These are phyloP conservation scores for Ascochyta pisi DNA, from an alignment of 2,329 filamentous ascomycete species.

Conservation along the genomic window DNA sequence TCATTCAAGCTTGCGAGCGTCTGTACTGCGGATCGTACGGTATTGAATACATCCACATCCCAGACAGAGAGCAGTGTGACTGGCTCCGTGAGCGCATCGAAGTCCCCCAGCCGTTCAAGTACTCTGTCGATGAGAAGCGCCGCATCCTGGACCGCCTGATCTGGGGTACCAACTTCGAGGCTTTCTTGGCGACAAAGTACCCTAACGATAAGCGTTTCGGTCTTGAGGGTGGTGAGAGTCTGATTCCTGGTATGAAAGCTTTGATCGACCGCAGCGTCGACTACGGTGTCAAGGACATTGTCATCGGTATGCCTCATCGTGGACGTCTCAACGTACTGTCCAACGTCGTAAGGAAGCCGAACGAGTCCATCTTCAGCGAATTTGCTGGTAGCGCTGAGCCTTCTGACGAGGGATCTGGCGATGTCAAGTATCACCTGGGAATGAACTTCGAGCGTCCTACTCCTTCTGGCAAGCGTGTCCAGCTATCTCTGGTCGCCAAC, in stretches of 20 bases:
- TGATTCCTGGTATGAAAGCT: constrained; percentile 99
- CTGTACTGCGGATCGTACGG: constrained; percentile 98
- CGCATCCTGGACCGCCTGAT: constrained; percentile 96
- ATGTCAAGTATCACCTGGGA: constrained; percentile 99
- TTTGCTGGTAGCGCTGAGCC: constrained; percentile 88
- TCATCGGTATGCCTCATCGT: constrained; percentile 99
- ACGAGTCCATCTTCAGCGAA: constrained; percentile 99
- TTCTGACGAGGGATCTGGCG: constrained; percentile 93
- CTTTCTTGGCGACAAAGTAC: constrained; percentile 95
- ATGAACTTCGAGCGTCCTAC: constrained; percentile 99
- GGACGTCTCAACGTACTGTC: constrained; percentile 96
- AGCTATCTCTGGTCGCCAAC: constrained; percentile 97
- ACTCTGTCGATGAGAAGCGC: constrained; percentile 97
- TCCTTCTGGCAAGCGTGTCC: constrained; percentile 98
- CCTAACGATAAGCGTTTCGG: constrained; percentile 99
- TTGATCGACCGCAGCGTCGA: constrained; percentile 98
- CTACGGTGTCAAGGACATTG: constrained; percentile 97
- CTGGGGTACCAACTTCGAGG: constrained; percentile 97
- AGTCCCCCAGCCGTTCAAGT: constrained; percentile 93
- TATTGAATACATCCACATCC: constrained; percentile 98
- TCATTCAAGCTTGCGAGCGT: constrained; percentile 89
- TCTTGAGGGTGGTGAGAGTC: constrained; percentile 93
- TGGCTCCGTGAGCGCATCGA: constrained; percentile 96
- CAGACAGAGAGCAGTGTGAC: constrained; percentile 95
- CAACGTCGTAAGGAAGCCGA: constrained; percentile 98